phyloP scores from a whole-genome alignment of 2,329 filamentous ascomycete genomes.

The Fusarium musae region DNA sequence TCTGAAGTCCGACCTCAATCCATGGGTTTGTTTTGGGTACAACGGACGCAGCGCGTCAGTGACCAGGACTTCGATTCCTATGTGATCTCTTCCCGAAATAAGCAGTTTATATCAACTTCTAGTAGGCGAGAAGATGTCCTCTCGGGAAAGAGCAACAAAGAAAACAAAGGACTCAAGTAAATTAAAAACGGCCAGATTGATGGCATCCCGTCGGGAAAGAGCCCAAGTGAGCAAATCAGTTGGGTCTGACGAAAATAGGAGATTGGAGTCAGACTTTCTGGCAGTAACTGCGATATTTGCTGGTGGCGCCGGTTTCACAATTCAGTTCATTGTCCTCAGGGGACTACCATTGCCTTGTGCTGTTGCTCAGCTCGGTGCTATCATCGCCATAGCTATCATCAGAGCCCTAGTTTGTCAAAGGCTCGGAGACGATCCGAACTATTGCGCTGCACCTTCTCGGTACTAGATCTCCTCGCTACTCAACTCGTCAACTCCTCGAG shows the following conservation, averaged over 20 bases:
- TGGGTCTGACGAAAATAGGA: not conserved
- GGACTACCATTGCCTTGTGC: not conserved
- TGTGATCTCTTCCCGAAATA: not conserved
- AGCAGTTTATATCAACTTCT: not conserved
- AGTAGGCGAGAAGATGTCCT: not conserved
- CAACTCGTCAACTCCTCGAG: not conserved
- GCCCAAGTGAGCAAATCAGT: not conserved
- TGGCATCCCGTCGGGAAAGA: too few relatives aligned
- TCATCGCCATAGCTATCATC: not conserved
- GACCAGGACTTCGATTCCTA: not conserved
- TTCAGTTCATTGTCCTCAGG: not conserved
- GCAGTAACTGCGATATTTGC: not conserved
- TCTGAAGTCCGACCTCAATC: too few relatives aligned
- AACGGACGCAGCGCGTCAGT: not conserved
- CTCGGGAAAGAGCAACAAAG: accelerated
- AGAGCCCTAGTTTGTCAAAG: not conserved
- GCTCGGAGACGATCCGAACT: not conserved
- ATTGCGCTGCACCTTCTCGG: not conserved
- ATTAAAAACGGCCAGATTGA: too few relatives aligned
- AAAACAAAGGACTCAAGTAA: not conserved
- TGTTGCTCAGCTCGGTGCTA: not conserved
- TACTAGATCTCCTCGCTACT: not conserved
- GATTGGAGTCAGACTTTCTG: not conserved
- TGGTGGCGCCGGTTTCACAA: not conserved
- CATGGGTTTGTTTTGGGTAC: not conserved